phyloP scores from a whole-genome alignment of 148 eudicot genomes.

The Rheum nobile region DNA sequence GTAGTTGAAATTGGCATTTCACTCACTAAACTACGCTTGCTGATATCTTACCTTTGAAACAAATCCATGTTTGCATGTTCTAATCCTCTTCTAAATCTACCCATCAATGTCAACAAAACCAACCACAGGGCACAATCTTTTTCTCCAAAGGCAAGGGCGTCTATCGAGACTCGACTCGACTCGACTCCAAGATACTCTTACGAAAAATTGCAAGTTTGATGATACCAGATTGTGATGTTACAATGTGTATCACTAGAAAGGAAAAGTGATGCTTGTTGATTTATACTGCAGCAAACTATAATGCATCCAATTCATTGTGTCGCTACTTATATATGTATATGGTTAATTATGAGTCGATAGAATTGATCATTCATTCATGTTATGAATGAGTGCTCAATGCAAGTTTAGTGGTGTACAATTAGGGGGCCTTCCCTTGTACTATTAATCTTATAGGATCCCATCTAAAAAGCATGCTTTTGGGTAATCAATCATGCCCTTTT shows the following conservation, averaged over 20 bases:
- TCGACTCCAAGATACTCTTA: not conserved
- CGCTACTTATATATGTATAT: not conserved
- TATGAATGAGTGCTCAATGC: not conserved
- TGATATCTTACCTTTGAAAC: not conserved
- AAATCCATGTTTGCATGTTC: constrained; percentile 1
- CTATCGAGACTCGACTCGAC: no score
- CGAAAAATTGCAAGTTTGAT: not conserved
- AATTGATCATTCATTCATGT: not conserved
- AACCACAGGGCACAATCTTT: no score
- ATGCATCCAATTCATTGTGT: not conserved
- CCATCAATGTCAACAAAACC: not conserved
- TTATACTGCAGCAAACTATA: not conserved
- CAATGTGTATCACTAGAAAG: not conserved
- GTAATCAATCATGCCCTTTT: not conserved
- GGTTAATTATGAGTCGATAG: not conserved
- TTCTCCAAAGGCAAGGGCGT: no score
- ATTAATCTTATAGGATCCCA: constrained; percentile 1
- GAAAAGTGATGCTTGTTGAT: not conserved
- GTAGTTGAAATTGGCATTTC: not conserved
- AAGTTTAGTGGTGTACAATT: not conserved
- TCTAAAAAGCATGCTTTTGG: constrained; percentile 4
- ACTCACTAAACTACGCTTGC: not conserved
- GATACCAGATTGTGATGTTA: not conserved
- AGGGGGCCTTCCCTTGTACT: not conserved
- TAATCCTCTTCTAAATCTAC: not conserved